phyloP scores from a whole-genome alignment of 1,139 yeast genomes.

The Pichia sp. region DNA sequence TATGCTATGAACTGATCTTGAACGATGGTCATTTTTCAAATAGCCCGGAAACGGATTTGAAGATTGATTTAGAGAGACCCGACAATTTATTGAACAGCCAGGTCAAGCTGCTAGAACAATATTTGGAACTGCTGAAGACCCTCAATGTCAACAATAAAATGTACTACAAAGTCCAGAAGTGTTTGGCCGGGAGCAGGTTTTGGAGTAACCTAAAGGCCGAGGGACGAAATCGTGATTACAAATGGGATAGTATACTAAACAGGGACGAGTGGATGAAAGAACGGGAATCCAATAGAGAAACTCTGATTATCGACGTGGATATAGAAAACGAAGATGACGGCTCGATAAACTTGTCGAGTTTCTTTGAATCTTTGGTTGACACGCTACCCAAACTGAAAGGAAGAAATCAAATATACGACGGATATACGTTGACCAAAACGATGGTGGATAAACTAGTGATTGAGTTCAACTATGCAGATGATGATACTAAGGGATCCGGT shows the following conservation, averaged over 20 bases:
- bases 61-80: conserved; percentile 13
- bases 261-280: conserved; percentile 9
- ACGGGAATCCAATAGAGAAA: conserved; percentile 5
- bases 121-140: conserved; percentile 13
- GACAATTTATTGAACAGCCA: conserved; percentile 18
- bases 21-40: neutral
- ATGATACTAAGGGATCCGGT: neutral
- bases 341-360: conserved; percentile 11
- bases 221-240: conserved; percentile 4
- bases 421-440: conserved; percentile 38
- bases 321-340: neutral
- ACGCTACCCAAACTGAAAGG: conserved; percentile 28
- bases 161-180: conserved; percentile 3
- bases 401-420: conserved; percentile 36
- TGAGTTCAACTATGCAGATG: conserved; percentile 1
- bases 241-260: conserved; percentile 13
- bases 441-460: conserved; percentile 7
- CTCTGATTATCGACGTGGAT: conserved; percentile 6
- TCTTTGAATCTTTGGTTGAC: conserved; percentile 24
- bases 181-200: conserved; percentile 2
- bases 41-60: conserved; percentile 14
- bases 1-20: conserved; percentile 56
- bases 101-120: conserved; percentile 12
- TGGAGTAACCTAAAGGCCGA: conserved; percentile 1
- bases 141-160: conserved; percentile 9